phyloP scores from a whole-genome alignment of 2,329 filamentous ascomycete species.

The Microascus cirrosus region DNA sequence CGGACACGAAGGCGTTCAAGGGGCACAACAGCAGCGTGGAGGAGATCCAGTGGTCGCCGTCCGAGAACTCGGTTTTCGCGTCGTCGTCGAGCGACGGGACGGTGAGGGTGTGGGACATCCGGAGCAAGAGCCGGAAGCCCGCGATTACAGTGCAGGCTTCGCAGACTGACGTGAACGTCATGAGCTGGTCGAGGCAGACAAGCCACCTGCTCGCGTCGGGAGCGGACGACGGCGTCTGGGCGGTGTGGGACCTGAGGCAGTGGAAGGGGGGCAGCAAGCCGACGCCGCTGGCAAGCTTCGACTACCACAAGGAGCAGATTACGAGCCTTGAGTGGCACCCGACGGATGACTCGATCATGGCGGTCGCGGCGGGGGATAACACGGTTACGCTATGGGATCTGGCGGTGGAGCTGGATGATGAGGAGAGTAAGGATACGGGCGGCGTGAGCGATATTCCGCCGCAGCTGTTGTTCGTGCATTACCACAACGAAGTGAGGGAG shows the following conservation, averaged over 20 bases:
- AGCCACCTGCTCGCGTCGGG: constrained; percentile 84
- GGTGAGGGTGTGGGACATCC: constrained; percentile 89
- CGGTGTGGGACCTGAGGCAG: constrained; percentile 88
- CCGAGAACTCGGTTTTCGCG: constrained; percentile 85
- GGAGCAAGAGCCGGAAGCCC: constrained; percentile 80
- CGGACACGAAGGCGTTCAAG: constrained; percentile 70
- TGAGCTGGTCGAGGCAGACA: constrained; percentile 87
- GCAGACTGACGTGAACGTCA: constrained; percentile 83
- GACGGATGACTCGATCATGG: constrained; percentile 89
- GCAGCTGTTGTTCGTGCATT: constrained; percentile 92
- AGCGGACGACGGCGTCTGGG: constrained; percentile 88
- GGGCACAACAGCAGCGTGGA: constrained; percentile 82
- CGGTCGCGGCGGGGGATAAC: constrained; percentile 84
- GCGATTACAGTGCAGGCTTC: constrained; percentile 80
- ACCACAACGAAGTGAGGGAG: constrained; percentile 90
- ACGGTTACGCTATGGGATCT: constrained; percentile 95
- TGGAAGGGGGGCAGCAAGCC: constrained; percentile 67
- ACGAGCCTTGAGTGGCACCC: constrained; percentile 97
- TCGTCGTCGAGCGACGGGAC: constrained; percentile 91
- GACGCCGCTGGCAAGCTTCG: constrained; percentile 81
- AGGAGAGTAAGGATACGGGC: constrained; percentile 84
- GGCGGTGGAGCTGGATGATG: constrained; percentile 91
- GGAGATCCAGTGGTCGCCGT: constrained; percentile 94
- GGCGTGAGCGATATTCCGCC: constrained; percentile 85
- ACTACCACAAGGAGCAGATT: constrained; percentile 93